Evolutionary conservation across 2,329 filamentous ascomycete species (phyloP).

Genomic region (Epichloe sibirici): DNA sequence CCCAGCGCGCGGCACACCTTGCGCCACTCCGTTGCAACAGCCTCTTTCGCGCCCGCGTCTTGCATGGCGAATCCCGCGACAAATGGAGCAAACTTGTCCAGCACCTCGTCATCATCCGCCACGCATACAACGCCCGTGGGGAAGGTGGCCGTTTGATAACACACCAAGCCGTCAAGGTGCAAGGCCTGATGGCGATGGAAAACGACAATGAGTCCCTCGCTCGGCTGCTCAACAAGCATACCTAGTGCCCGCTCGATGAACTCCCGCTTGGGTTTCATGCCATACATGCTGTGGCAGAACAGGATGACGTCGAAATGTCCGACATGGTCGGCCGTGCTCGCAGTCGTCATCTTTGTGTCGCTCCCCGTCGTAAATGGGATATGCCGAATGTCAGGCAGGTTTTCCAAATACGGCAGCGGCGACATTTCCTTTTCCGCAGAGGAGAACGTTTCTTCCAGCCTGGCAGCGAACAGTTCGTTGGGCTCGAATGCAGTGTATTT

Average conservation of each 20-base stretch:
- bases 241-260: conserved; percentile 34
- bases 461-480: not conserved
- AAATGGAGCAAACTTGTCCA: conserved; percentile 42
- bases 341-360: not conserved
- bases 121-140: conserved; percentile 32
- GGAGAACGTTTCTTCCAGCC: not conserved
- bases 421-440: not conserved
- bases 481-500: not conserved
- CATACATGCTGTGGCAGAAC: conserved; percentile 54
- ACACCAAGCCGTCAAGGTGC: conserved; percentile 35
- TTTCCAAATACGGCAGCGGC: not conserved
- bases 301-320: conserved; percentile 42
- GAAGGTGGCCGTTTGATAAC: conserved; percentile 32
- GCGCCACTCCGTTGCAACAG: conserved; percentile 32
- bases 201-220: conserved; percentile 34
- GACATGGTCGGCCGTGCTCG: conserved; percentile 5
- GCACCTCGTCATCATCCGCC: conserved; percentile 26
- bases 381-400: not conserved
- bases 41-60: conserved; percentile 17
- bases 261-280: conserved; percentile 35
- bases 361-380: not conserved
- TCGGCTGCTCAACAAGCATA: conserved; percentile 29
- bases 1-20: conserved; percentile 37
- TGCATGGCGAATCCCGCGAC: conserved; percentile 32
- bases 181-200: conserved; percentile 40